phyloP scores from a whole-genome alignment of 2,329 filamentous ascomycete genomes.

The Fusarium pininemorale region DNA sequence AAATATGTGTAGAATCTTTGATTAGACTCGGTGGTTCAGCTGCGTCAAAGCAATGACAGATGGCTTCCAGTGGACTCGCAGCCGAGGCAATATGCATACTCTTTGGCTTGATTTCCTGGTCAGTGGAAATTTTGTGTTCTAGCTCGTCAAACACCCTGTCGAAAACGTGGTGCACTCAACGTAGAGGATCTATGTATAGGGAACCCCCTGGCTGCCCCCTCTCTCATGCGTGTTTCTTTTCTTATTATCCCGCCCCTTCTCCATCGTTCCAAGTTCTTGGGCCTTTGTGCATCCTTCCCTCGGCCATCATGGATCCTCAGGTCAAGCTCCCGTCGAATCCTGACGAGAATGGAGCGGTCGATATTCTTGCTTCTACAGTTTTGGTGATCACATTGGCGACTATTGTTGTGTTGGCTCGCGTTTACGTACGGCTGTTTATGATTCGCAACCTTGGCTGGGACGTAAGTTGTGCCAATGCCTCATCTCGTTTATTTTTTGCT shows the following conservation, averaged over 20 bases:
- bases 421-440: constrained; percentile 57
- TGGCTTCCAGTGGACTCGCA: neutral
- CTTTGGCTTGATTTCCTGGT: neutral
- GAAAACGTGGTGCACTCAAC: constrained; percentile 13
- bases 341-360: constrained; percentile 47
- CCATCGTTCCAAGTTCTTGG: constrained; percentile 13
- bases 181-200: neutral
- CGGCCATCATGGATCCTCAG: constrained; percentile 29
- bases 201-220: neutral
- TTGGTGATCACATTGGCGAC: constrained; percentile 50
- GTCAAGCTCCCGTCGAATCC: constrained; percentile 43
- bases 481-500: neutral
- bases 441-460: constrained; percentile 59
- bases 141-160: neutral
- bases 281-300: neutral
- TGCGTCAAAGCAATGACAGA: neutral
- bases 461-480: constrained; percentile 41
- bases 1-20: neutral
- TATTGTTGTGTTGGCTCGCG: constrained; percentile 51
- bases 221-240: neutral
- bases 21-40: neutral
- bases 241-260: constrained; percentile 21
- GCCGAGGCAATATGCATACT: neutral
- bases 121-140: neutral
- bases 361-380: constrained; percentile 53